Conservation (phyloP, 2,329 filamentous ascomycete species). For the Erysiphe neolycopersici region DNA sequence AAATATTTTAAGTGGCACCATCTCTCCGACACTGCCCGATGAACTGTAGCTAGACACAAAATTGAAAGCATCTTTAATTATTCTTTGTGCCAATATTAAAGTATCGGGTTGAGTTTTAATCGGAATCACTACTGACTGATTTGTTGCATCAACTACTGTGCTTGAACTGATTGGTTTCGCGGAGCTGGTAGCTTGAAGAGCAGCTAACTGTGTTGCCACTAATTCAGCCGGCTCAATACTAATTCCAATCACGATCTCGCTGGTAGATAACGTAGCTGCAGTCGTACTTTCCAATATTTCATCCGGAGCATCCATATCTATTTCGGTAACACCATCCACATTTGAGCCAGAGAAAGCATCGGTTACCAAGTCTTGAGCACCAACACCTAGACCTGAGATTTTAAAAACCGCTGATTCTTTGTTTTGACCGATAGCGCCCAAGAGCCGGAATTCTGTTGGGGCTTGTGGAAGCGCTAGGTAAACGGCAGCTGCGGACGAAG, state of each 20-base stretch:
- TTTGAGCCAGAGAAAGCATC: neutral
- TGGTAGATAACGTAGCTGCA: conserved; percentile 2
- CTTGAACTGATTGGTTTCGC: conserved; percentile 5
- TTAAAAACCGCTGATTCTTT: conserved; percentile 88
- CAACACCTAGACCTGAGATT: conserved; percentile 19
- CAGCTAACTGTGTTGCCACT: conserved; percentile 43
- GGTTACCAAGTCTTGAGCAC: conserved; percentile 17
- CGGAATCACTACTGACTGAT: conserved; percentile 4
- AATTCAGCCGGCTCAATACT: conserved; percentile 49
- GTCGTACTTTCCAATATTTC: neutral
- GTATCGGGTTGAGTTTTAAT: conserved; percentile 21
- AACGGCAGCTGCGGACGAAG: conserved; percentile 59
- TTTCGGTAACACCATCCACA: conserved; percentile 2
- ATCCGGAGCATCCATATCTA: conserved; percentile 10
- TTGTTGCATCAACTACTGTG: neutral
- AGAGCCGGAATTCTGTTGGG: conserved; percentile 38
- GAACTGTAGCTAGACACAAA: conserved; percentile 73
- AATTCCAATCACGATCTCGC: conserved; percentile 48
- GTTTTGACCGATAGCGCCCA: conserved; percentile 69
- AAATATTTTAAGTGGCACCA: conserved; percentile 83
- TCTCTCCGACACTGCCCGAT: conserved; percentile 39
- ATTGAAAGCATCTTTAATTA: conserved; percentile 94
- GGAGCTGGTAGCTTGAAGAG: conserved; percentile 21
- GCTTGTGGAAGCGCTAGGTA: conserved; percentile 42
- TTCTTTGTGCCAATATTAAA: conserved; percentile 61